A percentile compares a stretch with the other conserved stretches of the same genome.
These are phyloP conservation scores for Microglena sp. DNA, from an alignment of 139 green algal species.

Conservation along the genomic window DNA sequence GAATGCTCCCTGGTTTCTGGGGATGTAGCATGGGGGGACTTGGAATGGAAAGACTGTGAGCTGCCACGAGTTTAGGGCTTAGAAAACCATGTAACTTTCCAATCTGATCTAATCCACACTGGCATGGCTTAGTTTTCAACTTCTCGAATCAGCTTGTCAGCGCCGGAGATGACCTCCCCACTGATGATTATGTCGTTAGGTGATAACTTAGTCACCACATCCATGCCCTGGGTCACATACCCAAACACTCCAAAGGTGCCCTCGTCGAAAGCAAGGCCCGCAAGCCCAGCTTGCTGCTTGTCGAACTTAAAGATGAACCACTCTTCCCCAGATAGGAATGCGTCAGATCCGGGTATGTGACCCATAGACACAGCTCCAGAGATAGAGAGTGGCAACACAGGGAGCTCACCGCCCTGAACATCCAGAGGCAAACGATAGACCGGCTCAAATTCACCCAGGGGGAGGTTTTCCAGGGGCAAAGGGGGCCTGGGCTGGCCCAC, in stretches of 20 bases:
- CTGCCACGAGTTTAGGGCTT: too few species aligned
- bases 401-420: slow-evolving; percentile 63
- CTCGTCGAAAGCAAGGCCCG: slow-evolving; percentile 82
- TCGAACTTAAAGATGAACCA: slow-evolving; percentile 71
- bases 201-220: slow-evolving; percentile 36
- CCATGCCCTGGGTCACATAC: slow-evolving; percentile 60
- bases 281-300: slow-evolving; percentile 40
- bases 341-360: slow-evolving; percentile 44
- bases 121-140: background rate
- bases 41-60: too few species aligned
- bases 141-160: slow-evolving; percentile 47
- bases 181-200: slow-evolving; percentile 49
- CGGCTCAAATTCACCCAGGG: slow-evolving; percentile 67
- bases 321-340: slow-evolving; percentile 39
- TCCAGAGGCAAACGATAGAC: slow-evolving; percentile 67
- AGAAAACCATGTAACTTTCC: too few species aligned
- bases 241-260: slow-evolving; percentile 73
- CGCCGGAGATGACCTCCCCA: slow-evolving; percentile 38
- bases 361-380: slow-evolving; percentile 47
- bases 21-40: too few species aligned
- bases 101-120: too few species aligned
- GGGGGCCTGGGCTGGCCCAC: background rate
- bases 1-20: too few species aligned
- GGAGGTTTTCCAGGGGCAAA: slow-evolving; percentile 76
- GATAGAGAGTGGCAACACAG: slow-evolving; percentile 74